Base-by-base conservation (phyloP, 139 green algal genomes). In the Cymbomonas tetramitiformis region DNA sequence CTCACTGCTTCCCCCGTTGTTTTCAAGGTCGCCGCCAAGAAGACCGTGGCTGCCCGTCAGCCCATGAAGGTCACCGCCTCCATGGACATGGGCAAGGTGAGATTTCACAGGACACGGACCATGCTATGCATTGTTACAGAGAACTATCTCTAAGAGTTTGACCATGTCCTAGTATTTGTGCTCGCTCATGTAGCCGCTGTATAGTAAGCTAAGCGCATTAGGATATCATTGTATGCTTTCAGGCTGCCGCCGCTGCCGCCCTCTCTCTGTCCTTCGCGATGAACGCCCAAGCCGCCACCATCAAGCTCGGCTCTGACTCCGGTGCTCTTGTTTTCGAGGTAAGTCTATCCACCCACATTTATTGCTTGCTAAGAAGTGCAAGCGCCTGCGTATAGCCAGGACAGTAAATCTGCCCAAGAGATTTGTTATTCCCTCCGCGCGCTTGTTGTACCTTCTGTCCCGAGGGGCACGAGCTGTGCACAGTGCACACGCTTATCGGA, bases 291-390 rank as follows among this genome's bases (percentile, higher is more conserved):
- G 77, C 77, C 28, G 79, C 64, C 31, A 82, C 51, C 62, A 65
- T 94, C 23, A 90, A 90, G 78, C 79, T 91, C 52, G 85, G 85
- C 44, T 59, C 73, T 59, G 78, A 87, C 70, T 73, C 62, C 51
- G 85, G 85, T 51, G 70, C 57, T 36, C 80, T 88, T 28, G 75
- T 69, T 2, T 88, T 90, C 62, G 76, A 46, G 40, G 49, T 57
- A 25, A 18, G 49, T 57, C 3, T 33, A 18, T 25, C 28, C 7
- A 23, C 29, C 25, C 49, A 44, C 36, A 44, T 15, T 12, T 15
- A 15, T 19, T 12, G 15, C 36, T 12, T 15, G 36, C 15, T 23
- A 7, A 24, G 7, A 24, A 19, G 28, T 23, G 8, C 41, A 24
- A 50, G 23, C 23, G 6, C 7, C 23, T 50, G 6, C 6, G 8